Conservation (phyloP, 768 basidiomycete genomes). For the Strobilomyces echinocephalus region DNA sequence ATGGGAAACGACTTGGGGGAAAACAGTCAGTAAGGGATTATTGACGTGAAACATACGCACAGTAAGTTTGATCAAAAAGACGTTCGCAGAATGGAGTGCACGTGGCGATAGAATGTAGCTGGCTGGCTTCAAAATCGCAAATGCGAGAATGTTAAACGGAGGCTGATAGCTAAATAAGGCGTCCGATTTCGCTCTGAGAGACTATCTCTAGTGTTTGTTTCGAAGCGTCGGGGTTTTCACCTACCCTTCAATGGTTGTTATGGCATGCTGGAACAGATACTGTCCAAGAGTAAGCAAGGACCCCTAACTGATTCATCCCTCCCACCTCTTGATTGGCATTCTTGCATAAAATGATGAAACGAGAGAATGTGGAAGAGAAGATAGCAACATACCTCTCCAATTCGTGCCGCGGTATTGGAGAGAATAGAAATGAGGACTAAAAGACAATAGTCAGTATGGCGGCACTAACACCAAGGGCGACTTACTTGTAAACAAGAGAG, state of each 20-base stretch:
- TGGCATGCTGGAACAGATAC: conserved; percentile 84
- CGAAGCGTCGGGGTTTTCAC: neutral
- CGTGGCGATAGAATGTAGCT: conserved; percentile 73
- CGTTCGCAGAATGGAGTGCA: conserved; percentile 76
- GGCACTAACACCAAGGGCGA: conserved; percentile 5
- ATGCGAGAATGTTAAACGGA: conserved; percentile 82
- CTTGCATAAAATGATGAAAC: conserved; percentile 21
- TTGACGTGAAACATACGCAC: conserved; percentile 34
- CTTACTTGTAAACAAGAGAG: conserved; percentile 75
- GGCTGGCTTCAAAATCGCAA: conserved; percentile 73
- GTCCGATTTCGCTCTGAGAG: conserved; percentile 74
- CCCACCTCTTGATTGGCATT: conserved; percentile 59
- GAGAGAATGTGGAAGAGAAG: neutral
- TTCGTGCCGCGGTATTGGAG: conserved; percentile 83
- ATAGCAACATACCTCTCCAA: conserved; percentile 46
- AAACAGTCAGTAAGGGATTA: neutral
- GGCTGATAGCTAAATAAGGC: conserved; percentile 90
- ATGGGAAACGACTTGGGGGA: conserved; percentile 68
- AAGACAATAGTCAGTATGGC: neutral
- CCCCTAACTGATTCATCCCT: neutral
- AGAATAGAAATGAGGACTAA: conserved; percentile 78
- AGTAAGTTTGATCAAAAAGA: conserved; percentile 80
- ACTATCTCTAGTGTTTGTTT: conserved; percentile 2
- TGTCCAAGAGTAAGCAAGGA: conserved; percentile 31
- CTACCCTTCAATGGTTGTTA: conserved; percentile 85